Conservation (phyloP, 75 land plant species). For the Selaginella moellendorffii region DNA sequence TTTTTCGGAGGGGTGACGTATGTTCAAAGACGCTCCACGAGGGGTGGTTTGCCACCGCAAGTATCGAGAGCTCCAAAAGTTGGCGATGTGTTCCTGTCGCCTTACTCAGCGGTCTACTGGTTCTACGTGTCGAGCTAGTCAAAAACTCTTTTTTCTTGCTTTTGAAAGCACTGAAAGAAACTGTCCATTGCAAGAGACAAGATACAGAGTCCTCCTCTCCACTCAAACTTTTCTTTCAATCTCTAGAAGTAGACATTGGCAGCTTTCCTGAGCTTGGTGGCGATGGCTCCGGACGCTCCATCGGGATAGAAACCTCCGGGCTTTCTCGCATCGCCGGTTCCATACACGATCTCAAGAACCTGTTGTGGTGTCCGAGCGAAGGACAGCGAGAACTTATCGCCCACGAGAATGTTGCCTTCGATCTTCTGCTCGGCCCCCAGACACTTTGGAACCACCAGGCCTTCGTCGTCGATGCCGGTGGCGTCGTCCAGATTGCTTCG, state of each 20-base stretch:
- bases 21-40: not conserved
- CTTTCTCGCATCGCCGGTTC: slow-evolving; percentile 5
- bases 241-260: too few relatives aligned
- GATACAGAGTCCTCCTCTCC: too few relatives aligned
- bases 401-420: slow-evolving; percentile 19
- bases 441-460: slow-evolving; percentile 10
- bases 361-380: slow-evolving; percentile 15
- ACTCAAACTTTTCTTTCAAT: too few relatives aligned
- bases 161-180: too few relatives aligned
- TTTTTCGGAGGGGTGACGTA: not conserved
- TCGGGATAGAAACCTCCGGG: slow-evolving; percentile 73
- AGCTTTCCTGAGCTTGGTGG: slow-evolving; percentile 7
- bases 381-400: slow-evolving; percentile 13
- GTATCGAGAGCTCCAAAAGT: not conserved
- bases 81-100: not conserved
- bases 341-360: slow-evolving; percentile 15
- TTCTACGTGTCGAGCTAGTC: too few relatives aligned
- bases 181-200: too few relatives aligned
- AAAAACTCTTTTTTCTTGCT: too few relatives aligned
- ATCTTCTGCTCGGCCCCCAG: slow-evolving; percentile 10
- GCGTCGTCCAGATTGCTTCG: not conserved
- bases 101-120: not conserved
- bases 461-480: not conserved
- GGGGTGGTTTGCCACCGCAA: not conserved
- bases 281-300: slow-evolving; percentile 52